phyloP scores from a whole-genome alignment of 2,329 filamentous ascomycete genomes.

The Epichloe festucae region DNA sequence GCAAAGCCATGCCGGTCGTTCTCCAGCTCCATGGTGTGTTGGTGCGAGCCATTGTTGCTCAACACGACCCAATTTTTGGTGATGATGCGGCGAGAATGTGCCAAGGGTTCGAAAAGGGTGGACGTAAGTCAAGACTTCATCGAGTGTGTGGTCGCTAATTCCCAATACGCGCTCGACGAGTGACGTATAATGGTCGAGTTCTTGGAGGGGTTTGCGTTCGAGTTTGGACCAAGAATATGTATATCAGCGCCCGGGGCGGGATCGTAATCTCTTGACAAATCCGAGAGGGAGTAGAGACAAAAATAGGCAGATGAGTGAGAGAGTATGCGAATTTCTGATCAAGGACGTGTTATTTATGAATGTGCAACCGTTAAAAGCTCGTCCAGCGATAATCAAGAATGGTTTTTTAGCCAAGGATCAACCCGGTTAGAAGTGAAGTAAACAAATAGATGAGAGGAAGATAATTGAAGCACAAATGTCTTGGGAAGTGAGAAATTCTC shows the following conservation, averaged over 20 bases:
- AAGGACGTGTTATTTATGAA: background rate
- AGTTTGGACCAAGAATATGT: too few species aligned
- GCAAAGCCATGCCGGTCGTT: constrained; percentile 20
- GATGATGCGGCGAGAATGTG: too few species aligned
- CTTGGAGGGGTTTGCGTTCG: too few species aligned
- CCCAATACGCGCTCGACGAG: too few species aligned
- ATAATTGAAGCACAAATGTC: background rate
- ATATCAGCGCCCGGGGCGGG: background rate
- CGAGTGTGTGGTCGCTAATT: too few species aligned
- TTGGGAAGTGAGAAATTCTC: background rate
- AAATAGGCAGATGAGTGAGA: background rate
- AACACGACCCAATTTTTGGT: background rate
- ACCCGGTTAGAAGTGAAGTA: constrained; percentile 27
- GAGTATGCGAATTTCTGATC: background rate
- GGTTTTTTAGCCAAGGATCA: constrained; percentile 39
- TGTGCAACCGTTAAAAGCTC: background rate
- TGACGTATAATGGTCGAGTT: too few species aligned
- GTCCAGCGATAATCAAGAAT: constrained; percentile 8
- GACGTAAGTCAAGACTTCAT: too few species aligned
- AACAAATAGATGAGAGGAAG: constrained; percentile 9
- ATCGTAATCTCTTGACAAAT: background rate
- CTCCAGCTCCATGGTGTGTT: constrained; percentile 15
- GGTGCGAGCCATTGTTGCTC: constrained; percentile 20
- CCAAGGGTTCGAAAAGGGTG: too few species aligned
- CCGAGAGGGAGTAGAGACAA: background rate